phyloP scores from a whole-genome alignment of 1,284 basidiomycete genomes.

The Gomphus sp. region DNA sequence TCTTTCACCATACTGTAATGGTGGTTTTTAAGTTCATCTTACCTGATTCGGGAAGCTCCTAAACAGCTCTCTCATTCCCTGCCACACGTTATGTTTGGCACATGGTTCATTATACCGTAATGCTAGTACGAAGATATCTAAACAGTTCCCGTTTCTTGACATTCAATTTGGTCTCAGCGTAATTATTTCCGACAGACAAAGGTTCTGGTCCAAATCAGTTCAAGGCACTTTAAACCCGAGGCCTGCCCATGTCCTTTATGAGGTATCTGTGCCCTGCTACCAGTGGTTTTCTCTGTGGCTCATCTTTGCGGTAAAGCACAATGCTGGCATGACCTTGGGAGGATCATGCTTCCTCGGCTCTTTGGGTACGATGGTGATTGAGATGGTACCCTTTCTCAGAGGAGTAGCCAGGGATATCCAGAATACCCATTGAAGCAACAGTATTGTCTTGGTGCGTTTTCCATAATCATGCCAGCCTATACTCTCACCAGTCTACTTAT shows the following conservation, averaged over 20 bases:
- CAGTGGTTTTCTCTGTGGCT: no score
- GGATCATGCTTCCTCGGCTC: neutral
- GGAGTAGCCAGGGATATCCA: neutral
- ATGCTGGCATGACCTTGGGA: neutral
- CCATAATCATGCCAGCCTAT: no score
- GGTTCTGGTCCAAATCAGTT: neutral
- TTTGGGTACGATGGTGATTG: neutral
- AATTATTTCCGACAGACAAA: neutral
- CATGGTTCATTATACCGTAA: no score
- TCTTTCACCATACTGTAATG: no score
- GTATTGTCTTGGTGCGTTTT: neutral
- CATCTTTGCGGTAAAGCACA: neutral
- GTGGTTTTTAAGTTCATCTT: no score
- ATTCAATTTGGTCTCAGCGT: no score
- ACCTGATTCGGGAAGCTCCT: no score
- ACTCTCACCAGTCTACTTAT: neutral
- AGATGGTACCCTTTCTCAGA: neutral
- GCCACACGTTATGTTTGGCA: no score
- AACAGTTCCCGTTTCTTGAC: no score
- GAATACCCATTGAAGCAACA: neutral
- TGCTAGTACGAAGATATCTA: no score
- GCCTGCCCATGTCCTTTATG: neutral
- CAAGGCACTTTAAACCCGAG: neutral
- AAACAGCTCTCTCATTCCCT: no score
- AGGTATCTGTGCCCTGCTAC: neutral